Base-by-base conservation (phyloP, 257 asterid genomes). In the Penstemon barbatus region DNA sequence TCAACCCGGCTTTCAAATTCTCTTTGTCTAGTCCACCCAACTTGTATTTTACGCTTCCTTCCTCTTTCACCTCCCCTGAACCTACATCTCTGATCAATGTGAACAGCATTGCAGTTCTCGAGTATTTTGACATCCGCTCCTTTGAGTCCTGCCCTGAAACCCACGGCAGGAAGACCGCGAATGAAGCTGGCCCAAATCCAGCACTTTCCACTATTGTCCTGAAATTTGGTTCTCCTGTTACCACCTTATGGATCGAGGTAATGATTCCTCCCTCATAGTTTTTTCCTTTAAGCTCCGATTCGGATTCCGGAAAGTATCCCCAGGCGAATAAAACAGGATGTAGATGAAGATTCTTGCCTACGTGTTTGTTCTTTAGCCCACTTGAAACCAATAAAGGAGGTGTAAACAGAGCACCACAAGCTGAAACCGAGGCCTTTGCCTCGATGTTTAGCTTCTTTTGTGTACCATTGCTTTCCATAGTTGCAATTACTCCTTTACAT, bases 281-380 rank as follows among this genome's bases (percentile, higher is more conserved):
- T 57, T 67, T 90, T 4, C 97, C 98, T 69, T 74, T 70, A 4
- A 88, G 33, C 13, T 81, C 87, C 12, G 66, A 53, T 18, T 11
- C 50, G 8, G 81, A 74, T 55, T 90, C 89, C 0, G 97, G 98
- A 55, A 93, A 90, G 74, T 93, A 86, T 33, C 97, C 98, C 98
- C 98, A 93, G 39, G 82, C 95, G 5, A 81, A 58, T 0, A 85
- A 70, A 56, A 81, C 89, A 0, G 97, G 98, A 67, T 93, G 98
- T 53, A 93, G 95, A 59, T 93, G 97, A 62, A 93, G 91, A 73
- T 93, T 90, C 41, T 69, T 71, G n/a, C 98, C 97, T 0, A 93
- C 88, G 83, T 93, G 79, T 72, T 70, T 80, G 82, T 90, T 93
- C 83, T 75, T 46, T 80, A 93, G 54, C 3, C 97, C 97, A 50